Percentiles rank a stretch among this genome's conserved stretches.
Conservation (phyloP, 345 rosid genomes). For the Cochlearia excelsa region DNA sequence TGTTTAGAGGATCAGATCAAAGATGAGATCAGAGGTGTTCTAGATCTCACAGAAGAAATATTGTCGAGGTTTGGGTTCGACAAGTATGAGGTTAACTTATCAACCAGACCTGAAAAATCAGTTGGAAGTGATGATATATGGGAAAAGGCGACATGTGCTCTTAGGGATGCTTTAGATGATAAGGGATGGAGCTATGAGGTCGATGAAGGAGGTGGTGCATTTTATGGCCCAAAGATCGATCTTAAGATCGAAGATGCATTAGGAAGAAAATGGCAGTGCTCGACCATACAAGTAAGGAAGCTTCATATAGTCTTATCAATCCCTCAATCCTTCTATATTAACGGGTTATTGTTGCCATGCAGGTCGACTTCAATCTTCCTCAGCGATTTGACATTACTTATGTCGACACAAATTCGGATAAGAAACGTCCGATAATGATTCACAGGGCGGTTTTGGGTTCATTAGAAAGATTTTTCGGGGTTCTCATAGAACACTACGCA, state of each 20-base stretch:
- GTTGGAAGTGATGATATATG: conserved; percentile 89
- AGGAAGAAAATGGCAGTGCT: conserved; percentile 99
- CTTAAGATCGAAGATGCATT: conserved; percentile 94
- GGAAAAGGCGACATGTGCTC: conserved; percentile 86
- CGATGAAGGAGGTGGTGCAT: conserved; percentile 99
- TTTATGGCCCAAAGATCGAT: conserved; percentile 96
- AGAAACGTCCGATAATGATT: conserved; percentile 88
- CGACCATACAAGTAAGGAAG: conserved; percentile 75
- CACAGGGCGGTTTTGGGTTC: conserved; percentile 97
- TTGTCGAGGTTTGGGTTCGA: conserved; percentile 76
- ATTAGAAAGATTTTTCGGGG: conserved; percentile 86
- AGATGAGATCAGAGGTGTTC: conserved; percentile 90
- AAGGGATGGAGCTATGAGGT: conserved; percentile 88
- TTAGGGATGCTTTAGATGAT: conserved; percentile 78
- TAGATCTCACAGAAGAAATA: conserved; percentile 86
- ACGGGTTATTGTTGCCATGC: conserved; percentile 27
- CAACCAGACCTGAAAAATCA: conserved; percentile 91
- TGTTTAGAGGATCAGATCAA: conserved; percentile 93
- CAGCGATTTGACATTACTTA: conserved; percentile 83
- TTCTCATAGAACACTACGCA: conserved; percentile 93
- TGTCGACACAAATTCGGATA: conserved; percentile 72
- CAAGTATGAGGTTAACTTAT: conserved; percentile 83
- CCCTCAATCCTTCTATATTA: neutral
- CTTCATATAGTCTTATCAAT: neutral
- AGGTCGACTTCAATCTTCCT: conserved; percentile 96